These are phyloP conservation scores for Cystobasidiopsis lactophilus DNA, from an alignment of 768 basidiomycete species.

Conservation along the genomic window DNA sequence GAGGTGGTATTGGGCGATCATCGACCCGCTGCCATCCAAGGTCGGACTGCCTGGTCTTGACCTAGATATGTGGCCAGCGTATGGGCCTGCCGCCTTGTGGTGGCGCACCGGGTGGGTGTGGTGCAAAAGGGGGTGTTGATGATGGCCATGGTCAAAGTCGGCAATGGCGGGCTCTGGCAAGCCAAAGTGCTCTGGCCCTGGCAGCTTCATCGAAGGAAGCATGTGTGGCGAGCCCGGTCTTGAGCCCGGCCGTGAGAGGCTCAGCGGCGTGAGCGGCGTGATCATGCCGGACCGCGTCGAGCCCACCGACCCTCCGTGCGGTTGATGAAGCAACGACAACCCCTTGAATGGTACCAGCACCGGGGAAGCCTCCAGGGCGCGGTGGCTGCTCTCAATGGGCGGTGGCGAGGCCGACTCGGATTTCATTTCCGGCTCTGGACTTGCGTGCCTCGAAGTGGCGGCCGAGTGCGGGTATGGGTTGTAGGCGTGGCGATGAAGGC, in stretches of 20 bases:
- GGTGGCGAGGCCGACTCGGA: neutral
- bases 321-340: neutral
- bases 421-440: neutral
- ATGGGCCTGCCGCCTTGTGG: neutral
- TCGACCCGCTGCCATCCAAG: neutral
- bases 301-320: neutral
- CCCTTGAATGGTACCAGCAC: neutral
- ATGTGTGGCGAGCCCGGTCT: neutral
- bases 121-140: neutral
- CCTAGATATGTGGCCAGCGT: neutral
- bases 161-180: neutral
- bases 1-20: constrained; percentile 1
- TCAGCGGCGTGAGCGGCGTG: neutral
- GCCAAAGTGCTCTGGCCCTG: neutral
- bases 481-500: constrained; percentile 5
- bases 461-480: constrained; percentile 4
- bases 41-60: neutral
- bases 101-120: neutral
- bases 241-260: neutral
- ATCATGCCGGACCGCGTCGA: neutral
- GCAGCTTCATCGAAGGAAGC: neutral
- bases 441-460: constrained; percentile 8
- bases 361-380: neutral
- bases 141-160: neutral
- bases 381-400: neutral